Evolutionary conservation across 1,139 yeast species (phyloP), one percentile per base, ranked within the genome.

Genomic region (Candida tunisiensis): DNA sequence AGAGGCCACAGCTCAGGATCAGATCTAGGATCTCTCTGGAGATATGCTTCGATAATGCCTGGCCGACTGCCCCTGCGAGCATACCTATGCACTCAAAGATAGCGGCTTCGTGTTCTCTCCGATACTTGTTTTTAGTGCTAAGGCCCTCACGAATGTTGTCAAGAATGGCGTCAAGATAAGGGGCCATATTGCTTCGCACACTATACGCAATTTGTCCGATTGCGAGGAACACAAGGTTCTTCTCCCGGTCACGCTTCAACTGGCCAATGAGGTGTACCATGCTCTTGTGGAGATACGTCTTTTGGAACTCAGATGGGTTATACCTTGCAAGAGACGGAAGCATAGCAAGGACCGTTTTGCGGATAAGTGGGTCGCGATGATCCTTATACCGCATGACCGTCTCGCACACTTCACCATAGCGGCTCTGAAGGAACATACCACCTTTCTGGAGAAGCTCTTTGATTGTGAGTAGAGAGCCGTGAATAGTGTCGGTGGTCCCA

Each of bases 41-140:
- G 34, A 88, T 57, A 45, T 82, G 88, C 45, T 85, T 85, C 0
- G 95, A 78, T 29, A 88, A 59, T 1, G 94, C 93, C n/a, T 94
- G 93, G 0, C 95, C 96, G 8, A 85, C 83, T 0, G 96, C 92
- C 15, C 67, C 65, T 0, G 94, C 85, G 26, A 88, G 57, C 53
- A 80, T 78, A 0, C 92, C 82, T 27, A 88, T 65, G 47, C 96
- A 88, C 39, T 78, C 83, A 42, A 85, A 88, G 14, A 88, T 71
- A 1, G 94, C 85, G 0, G 83, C 77, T 39, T 82, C 93, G 24
- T 79, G 74, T 28, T 77, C 88, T 42, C 70, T 36, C 77, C 62
- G 19, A 15, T 10, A 44, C 20, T 34, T 31, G 37, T 69, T 69
- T 46, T 75, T 82, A 1, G 82, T 61, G 10, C 73, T 65, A 25